Evolutionary conservation across 2,329 filamentous ascomycete species (phyloP).

Genomic region (Dichotomopilus funicola): DNA sequence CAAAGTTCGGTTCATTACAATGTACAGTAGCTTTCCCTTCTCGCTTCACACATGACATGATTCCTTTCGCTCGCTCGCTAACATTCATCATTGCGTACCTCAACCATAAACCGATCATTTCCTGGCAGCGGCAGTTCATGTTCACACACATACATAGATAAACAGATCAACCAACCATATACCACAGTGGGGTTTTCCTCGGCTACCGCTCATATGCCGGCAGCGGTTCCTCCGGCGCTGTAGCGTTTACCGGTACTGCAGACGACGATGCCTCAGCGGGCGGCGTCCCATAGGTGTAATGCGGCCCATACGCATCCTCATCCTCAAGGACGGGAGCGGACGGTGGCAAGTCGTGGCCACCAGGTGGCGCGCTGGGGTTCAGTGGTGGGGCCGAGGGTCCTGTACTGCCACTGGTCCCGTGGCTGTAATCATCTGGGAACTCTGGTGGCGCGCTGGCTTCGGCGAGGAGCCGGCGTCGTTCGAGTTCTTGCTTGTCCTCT

Average conservation of each 20-base stretch:
- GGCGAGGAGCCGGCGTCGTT: constrained; percentile 56
- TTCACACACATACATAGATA: too few species aligned
- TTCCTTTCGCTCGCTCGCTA: background rate
- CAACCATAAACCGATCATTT: background rate
- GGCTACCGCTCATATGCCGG: constrained; percentile 28
- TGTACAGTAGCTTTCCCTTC: constrained; percentile 3
- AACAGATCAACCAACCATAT: too few species aligned
- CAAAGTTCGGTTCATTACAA: constrained; percentile 7
- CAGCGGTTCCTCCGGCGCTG: constrained; percentile 22
- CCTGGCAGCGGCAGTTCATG: too few species aligned
- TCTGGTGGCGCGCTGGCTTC: constrained; percentile 59
- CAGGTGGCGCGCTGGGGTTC: constrained; percentile 23
- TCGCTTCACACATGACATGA: background rate
- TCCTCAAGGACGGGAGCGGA: constrained; percentile 53
- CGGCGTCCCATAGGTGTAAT: constrained; percentile 21
- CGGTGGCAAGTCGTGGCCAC: constrained; percentile 34
- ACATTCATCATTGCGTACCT: too few species aligned
- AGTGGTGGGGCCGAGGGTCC: constrained; percentile 22
- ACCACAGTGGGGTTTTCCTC: background rate
- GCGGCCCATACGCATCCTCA: constrained; percentile 29
- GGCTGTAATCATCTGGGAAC: constrained; percentile 47
- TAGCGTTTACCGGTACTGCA: background rate
- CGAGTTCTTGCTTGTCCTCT: constrained; percentile 77
- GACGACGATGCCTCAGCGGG: constrained; percentile 1
- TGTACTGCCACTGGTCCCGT: constrained; percentile 22